Conservation (phyloP, 768 basidiomycete genomes). For the Pholiota molesta region DNA sequence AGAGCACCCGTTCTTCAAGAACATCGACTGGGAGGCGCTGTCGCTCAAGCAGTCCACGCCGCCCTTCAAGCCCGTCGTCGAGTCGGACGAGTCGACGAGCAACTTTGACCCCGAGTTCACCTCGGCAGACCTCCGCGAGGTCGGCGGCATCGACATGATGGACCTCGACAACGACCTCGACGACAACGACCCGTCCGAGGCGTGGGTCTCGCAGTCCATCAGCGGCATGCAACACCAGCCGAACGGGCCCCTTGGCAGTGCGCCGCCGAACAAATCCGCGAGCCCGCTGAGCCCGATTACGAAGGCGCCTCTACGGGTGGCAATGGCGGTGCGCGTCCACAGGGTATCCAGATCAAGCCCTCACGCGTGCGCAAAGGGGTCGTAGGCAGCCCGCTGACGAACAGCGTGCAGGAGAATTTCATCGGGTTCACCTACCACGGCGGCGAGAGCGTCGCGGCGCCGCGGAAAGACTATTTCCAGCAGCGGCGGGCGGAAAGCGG, state of each 20-base stretch:
- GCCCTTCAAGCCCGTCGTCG: slow-evolving; percentile 97
- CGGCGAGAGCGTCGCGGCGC: slow-evolving; percentile 62
- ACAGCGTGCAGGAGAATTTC: slow-evolving; percentile 95
- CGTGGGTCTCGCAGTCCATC: slow-evolving; percentile 61
- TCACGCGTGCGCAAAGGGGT: slow-evolving; percentile 31
- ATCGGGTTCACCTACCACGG: slow-evolving; percentile 90
- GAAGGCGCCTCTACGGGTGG: slow-evolving; percentile 12
- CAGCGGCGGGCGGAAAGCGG: slow-evolving; percentile 49
- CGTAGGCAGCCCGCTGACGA: slow-evolving; percentile 77
- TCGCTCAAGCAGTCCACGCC: slow-evolving; percentile 89
- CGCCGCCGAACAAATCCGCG: slow-evolving; percentile 28
- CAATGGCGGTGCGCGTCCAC: neutral
- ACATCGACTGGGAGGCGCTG: slow-evolving; percentile 91
- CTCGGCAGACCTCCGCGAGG: slow-evolving; percentile 80
- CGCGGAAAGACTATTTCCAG: slow-evolving; percentile 34
- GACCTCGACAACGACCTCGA: slow-evolving; percentile 9
- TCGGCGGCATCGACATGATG: slow-evolving; percentile 45
- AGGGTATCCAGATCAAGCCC: slow-evolving; percentile 57
- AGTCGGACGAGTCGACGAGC: slow-evolving; percentile 96
- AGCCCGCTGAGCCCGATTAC: slow-evolving; percentile 19
- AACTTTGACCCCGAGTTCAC: slow-evolving; percentile 99
- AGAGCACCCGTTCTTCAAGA: slow-evolving; percentile 91
- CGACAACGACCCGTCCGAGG: slow-evolving; percentile 68
- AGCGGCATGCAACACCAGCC: slow-evolving; percentile 54
- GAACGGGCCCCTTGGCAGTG: slow-evolving; percentile 78